Percentiles rank a stretch among this genome's conserved stretches.
These are phyloP conservation scores for Clonostachys solani DNA, from an alignment of 2,329 filamentous ascomycete genomes.

Conservation along the genomic window DNA sequence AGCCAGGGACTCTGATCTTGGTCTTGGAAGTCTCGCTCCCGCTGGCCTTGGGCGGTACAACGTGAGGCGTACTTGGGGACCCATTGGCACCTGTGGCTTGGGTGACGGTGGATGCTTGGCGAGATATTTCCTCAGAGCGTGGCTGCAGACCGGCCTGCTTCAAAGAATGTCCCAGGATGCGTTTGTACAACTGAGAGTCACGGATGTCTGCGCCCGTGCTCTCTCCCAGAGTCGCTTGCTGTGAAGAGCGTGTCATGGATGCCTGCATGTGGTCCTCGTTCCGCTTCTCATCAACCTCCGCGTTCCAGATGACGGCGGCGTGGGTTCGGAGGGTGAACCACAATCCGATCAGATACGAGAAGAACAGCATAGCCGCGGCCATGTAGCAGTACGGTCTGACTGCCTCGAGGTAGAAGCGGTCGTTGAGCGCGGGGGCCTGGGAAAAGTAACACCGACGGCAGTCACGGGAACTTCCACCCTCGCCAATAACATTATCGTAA, in stretches of 20 bases:
- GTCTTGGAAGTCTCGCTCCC: conserved; percentile 31
- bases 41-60: conserved; percentile 68
- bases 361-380: conserved; percentile 77
- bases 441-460: conserved; percentile 94
- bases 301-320: conserved; percentile 95
- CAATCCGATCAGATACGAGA: conserved; percentile 89
- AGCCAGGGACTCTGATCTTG: conserved; percentile 56
- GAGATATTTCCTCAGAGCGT: conserved; percentile 40
- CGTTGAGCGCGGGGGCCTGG: conserved; percentile 76
- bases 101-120: conserved; percentile 26
- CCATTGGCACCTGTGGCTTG: conserved; percentile 31
- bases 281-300: conserved; percentile 74
- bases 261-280: conserved; percentile 44
- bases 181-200: conserved; percentile 86
- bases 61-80: conserved; percentile 53
- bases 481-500: conserved; percentile 21
- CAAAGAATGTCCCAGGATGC: conserved; percentile 85
- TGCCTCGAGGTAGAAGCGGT: conserved; percentile 85
- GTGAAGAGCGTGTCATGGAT: conserved; percentile 24
- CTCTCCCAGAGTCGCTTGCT: conserved; percentile 34
- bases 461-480: conserved; percentile 52
- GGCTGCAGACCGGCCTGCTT: conserved; percentile 71
- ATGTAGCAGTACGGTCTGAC: conserved; percentile 93
- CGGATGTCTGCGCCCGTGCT: conserved; percentile 65
- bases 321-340: conserved; percentile 96